Conservation (phyloP, 1,284 basidiomycete species). For the Phylloporus sp. region DNA sequence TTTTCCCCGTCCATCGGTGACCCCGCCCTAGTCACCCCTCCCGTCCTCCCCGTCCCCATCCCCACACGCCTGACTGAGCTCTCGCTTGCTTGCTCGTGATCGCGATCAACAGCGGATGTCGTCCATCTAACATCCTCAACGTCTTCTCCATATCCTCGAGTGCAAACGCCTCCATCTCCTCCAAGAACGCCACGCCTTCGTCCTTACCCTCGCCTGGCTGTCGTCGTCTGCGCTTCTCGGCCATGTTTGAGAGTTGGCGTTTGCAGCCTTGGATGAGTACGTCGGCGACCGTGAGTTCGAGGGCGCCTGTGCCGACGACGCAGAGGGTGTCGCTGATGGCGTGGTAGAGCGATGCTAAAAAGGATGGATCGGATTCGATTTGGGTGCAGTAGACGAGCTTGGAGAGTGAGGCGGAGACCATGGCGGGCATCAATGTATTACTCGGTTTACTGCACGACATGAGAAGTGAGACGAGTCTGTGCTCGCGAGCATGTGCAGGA, state of each 20-base stretch:
- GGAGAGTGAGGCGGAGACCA: conserved; percentile 74
- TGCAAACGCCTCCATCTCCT: conserved; percentile 73
- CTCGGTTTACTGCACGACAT: conserved; percentile 76
- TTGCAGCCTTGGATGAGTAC: conserved; percentile 73
- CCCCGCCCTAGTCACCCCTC: no score
- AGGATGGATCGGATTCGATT: conserved; percentile 74
- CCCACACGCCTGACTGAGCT: conserved; percentile 53
- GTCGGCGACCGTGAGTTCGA: conserved; percentile 60
- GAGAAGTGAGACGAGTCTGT: conserved; percentile 78
- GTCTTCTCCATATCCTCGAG: conserved; percentile 78
- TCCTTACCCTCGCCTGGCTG: conserved; percentile 41
- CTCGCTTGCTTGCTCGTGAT: conserved; percentile 74
- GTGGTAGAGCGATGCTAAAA: conserved; percentile 80
- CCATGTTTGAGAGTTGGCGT: conserved; percentile 69
- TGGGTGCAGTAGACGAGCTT: conserved; percentile 73
- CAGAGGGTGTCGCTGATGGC: conserved; percentile 74
- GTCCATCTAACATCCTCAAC: conserved; percentile 59
- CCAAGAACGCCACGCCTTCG: conserved; percentile 48
- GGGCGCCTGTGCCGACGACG: conserved; percentile 61
- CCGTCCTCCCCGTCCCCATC: no score
- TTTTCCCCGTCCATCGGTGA: no score
- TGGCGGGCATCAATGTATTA: conserved; percentile 68
- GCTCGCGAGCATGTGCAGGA: neutral
- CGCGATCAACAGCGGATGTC: conserved; percentile 71
- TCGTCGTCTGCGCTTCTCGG: conserved; percentile 65